Evolutionary conservation across 306 rosid species (phyloP).

Genomic region (Cicer chorassanicum): DNA sequence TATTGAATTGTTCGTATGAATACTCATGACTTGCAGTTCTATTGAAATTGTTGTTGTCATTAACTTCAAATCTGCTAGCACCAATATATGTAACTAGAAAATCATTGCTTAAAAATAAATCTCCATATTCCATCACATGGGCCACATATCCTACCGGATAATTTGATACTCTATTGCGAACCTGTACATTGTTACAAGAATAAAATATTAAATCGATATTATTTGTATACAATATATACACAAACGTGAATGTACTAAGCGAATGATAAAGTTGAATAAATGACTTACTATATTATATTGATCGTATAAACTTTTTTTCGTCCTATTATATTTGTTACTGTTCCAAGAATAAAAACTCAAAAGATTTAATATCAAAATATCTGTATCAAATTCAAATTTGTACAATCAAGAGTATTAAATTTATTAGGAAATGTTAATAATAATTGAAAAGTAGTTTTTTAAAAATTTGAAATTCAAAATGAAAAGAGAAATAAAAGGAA

Average conservation of each 20-base stretch:
- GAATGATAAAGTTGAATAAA: background rate
- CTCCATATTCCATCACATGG: conserved; percentile 67
- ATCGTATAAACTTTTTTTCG: conserved; percentile 50
- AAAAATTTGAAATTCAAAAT: no score
- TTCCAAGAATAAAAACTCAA: background rate
- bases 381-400: no score
- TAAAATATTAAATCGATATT: no score
- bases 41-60: background rate
- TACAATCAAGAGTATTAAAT: no score
- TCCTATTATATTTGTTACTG: conserved; percentile 57
- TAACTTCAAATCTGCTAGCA: background rate
- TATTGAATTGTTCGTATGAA: no score
- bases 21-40: background rate
- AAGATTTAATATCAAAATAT: no score
- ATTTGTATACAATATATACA: no score
- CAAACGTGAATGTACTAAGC: background rate
- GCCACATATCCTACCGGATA: background rate
- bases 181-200: no score
- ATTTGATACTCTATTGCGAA: no score
- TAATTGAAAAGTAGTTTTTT: no score
- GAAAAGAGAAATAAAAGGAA: no score
- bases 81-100: conserved; percentile 53
- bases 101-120: conserved; percentile 26
- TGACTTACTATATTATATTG: conserved; percentile 59
- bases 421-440: no score